Base-by-base conservation (phyloP, 768 basidiomycete genomes). In the Collybia sp. region DNA sequence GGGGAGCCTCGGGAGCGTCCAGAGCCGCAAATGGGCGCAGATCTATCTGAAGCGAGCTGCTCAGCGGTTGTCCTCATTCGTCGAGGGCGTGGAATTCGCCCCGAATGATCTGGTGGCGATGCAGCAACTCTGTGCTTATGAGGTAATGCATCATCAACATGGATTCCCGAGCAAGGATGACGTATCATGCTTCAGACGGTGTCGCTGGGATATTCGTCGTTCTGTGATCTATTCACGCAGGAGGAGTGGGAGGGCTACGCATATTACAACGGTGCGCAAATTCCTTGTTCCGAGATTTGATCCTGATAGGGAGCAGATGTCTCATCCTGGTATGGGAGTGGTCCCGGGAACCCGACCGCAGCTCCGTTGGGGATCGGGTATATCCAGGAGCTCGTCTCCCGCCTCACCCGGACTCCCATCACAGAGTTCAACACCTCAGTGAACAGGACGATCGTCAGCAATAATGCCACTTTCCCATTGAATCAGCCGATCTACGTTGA, bases 231-330 rank as follows among this genome's bases (percentile, higher is more conserved):
- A 12, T 92, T 92, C 62, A 87, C 85, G 0, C 75, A 86, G 55
- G 79, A 83, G 30, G 89, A 91, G 58, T 92, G 88, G 88, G 74
- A 82, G 54, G 82, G 82, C 0, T 90, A 79, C 57, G 80, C 84
- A 53, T 90, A 92, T 47, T 69, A 76, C 12, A 56, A 56, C 43
- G 66, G 68, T 68, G 44, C 12, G 43, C 47, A 18, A 37, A 12
- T 39, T 15, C 6, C 30, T 30, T 12, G 2, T 6, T n/a, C 25
- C 37, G 46, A 17, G 8, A n/a, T 12, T 15, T 47, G 17, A 17
- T 32, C 25, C 32, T 18, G 20, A 20, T 3, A 32, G 8, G 32
- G 8, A 25, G 2, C n/a, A 69, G 81, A 82, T 50, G 53, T 82
- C 5, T 53, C 54, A 42, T 81, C 81, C 63, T 82, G 81, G 79